phyloP scores from a whole-genome alignment of 1,284 basidiomycete species.

The Paramarasmius palmivorus region DNA sequence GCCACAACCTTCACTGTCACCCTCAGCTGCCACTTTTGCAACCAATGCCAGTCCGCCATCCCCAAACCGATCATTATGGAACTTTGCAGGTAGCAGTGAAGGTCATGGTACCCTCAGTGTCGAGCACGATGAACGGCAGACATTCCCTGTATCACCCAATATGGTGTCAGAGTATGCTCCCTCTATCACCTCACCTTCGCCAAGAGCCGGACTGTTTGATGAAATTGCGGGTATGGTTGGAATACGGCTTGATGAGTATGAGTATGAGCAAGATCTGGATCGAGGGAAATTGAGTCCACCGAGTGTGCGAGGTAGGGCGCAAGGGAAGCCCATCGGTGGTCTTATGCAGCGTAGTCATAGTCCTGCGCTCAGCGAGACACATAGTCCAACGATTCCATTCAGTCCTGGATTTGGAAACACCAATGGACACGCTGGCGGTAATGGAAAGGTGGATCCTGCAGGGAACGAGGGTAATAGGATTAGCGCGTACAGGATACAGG shows the following conservation, averaged over 20 bases:
- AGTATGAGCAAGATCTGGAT: background rate
- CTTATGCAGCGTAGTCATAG: constrained; percentile 10
- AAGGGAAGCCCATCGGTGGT: constrained; percentile 4
- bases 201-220: constrained; percentile 9
- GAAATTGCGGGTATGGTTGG: constrained; percentile 15
- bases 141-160: background rate
- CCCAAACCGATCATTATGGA: constrained; percentile 4
- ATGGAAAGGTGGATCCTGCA: background rate
- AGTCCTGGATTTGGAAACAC: constrained; percentile 24
- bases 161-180: constrained; percentile 3
- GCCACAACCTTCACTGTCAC: constrained; percentile 3
- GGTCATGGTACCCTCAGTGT: background rate
- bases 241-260: constrained; percentile 7
- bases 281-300: background rate
- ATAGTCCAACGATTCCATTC: constrained; percentile 36
- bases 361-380: constrained; percentile 34
- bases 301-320: constrained; percentile 7
- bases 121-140: background rate
- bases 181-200: background rate
- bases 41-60: background rate
- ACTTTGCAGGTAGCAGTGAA: background rate
- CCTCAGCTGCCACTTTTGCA: background rate
- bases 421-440: background rate
- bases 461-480: background rate
- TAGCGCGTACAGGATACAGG: constrained; percentile 8